Conservation (phyloP, 1,284 basidiomycete genomes). For the Ustilago trichophora region DNA sequence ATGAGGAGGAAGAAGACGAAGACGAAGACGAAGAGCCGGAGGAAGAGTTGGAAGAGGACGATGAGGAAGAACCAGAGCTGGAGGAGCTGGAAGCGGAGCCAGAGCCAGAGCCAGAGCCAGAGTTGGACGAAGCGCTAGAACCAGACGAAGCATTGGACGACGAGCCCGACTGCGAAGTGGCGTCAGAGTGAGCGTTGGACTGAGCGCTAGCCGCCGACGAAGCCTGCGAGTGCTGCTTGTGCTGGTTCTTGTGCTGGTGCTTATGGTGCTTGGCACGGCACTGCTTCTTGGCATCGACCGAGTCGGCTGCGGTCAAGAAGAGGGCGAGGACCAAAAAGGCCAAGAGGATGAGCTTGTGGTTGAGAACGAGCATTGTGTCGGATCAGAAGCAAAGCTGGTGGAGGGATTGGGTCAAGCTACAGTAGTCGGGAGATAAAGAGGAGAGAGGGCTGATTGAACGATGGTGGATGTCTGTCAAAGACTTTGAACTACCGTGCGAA, state of each 20-base stretch:
- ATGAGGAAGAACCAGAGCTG: slow-evolving; percentile 7
- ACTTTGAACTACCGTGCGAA: slow-evolving; percentile 20
- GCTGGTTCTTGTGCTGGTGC: slow-evolving; percentile 10
- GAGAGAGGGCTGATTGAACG: slow-evolving; percentile 26
- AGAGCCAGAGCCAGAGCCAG: slow-evolving; percentile 11
- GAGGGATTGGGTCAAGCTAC: slow-evolving; percentile 14
- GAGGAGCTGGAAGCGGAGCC: slow-evolving; percentile 13
- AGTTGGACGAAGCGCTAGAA: slow-evolving; percentile 9
- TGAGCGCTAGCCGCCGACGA: too few relatives aligned
- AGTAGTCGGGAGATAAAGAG: slow-evolving; percentile 17
- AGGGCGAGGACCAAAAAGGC: slow-evolving; percentile 35
- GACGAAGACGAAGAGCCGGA: too few relatives aligned
- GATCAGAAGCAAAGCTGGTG: neutral
- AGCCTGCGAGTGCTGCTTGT: slow-evolving; percentile 8
- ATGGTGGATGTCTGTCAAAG: slow-evolving; percentile 45
- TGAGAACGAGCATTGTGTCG: slow-evolving; percentile 33
- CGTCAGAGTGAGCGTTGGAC: too few relatives aligned
- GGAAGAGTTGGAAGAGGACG: too few relatives aligned
- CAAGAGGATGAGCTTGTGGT: slow-evolving; percentile 37
- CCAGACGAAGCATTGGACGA: slow-evolving; percentile 8
- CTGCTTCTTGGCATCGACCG: slow-evolving; percentile 34
- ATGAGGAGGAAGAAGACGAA: slow-evolving; percentile 13
- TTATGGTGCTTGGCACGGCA: slow-evolving; percentile 29
- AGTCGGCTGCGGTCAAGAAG: slow-evolving; percentile 20
- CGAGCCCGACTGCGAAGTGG: too few relatives aligned